Base-by-base conservation (phyloP, 495 filamentous ascomycete genomes). In the Peziza echinospora region DNA sequence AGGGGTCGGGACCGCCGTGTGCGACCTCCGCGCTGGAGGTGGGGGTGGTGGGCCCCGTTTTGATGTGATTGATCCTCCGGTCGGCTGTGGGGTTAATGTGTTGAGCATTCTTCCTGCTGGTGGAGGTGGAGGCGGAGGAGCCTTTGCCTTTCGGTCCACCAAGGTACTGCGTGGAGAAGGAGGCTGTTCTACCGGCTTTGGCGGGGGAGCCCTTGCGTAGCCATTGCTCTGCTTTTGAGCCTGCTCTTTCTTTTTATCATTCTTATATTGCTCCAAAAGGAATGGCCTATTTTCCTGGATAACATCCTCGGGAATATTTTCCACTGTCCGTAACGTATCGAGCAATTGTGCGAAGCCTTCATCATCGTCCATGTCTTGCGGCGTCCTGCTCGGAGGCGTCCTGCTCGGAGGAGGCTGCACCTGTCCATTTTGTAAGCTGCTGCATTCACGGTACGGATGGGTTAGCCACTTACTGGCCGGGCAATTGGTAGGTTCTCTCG, bases 401-500 rank as follows among this genome's bases (percentile, higher is more conserved):
- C 0, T 84, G 84, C 63, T 94, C 84, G 41, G n/a, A n/a, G 77
- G 77, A 25, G 76, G 75, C 56, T 94, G n/a, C n/a, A n/a, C n/a
- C n/a, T n/a, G n/a, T n/a, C n/a, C n/a, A n/a, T n/a, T n/a, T n/a
- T n/a, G n/a, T n/a, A n/a, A n/a, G n/a, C n/a, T n/a, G n/a, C n/a
- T n/a, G n/a, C n/a, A n/a, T n/a, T n/a, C n/a, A n/a, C n/a, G n/a
- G n/a, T n/a, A n/a, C n/a, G n/a, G n/a, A n/a, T n/a, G n/a, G n/a
- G n/a, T 84, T 44, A 93, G 71, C 19, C 75, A 73, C 30, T 81
- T 63, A 56, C 64, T 76, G 69, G 64, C 71, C 65, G 51, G 66
- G 65, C 26, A 40, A 0, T 46, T 45, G 24, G 40, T 41, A 44
- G 47, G 51, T 11, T 25, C 49, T 21, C 50, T 46, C 43, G 47